Evolutionary conservation across 371 early-diverging fungal genomes (phyloP), one percentile per base, ranked within the genome.

Genomic region (Apophysomyces trapeziformis): DNA sequence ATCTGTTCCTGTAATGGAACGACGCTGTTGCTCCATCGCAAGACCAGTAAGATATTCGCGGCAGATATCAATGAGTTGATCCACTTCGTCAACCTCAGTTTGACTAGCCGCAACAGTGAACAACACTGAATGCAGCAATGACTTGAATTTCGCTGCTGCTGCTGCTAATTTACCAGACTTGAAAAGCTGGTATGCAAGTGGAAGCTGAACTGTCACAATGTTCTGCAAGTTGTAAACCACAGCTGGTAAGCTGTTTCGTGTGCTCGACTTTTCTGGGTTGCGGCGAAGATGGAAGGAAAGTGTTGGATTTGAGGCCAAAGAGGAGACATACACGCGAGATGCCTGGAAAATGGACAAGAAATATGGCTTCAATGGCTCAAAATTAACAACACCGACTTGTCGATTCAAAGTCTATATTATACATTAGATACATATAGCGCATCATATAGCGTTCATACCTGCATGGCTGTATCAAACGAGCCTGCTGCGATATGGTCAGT

Each of bases 401-500:
- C 92, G 88, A 73, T 94, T 93, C 56, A 97, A 79, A 39, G 94
- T 78, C 89, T 89, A 65, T 2, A 3, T 26, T 26, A 26, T 26
- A 3, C 2, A 26, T 26, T 2, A 26, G 32, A 1, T 26, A 26
- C 32, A 26, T 11, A 32, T 8, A 57, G 18, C 57, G 32, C 32
- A 26, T 26, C 32, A 26, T 26, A 26, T 26, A 26, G 32, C 32
- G n/a, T 11, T 58, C 57, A 62, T 72, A 90, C 87, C 85, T 92
- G 90, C 95, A 98, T 96, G 8, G 96, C 99, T 38, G 88, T 88
- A 64, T 96, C 96, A 75, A 96, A 96, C 6, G 92, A 85, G 56
- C 99, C 99, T 5, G 96, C 95, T 0, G 95, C 95, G 67, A 96
- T 88, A 74, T 97, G 96, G 76, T 96, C 95, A 0, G 87, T 92